phyloP scores from a whole-genome alignment of 75 land plant species.

The Pinus taeda region DNA sequence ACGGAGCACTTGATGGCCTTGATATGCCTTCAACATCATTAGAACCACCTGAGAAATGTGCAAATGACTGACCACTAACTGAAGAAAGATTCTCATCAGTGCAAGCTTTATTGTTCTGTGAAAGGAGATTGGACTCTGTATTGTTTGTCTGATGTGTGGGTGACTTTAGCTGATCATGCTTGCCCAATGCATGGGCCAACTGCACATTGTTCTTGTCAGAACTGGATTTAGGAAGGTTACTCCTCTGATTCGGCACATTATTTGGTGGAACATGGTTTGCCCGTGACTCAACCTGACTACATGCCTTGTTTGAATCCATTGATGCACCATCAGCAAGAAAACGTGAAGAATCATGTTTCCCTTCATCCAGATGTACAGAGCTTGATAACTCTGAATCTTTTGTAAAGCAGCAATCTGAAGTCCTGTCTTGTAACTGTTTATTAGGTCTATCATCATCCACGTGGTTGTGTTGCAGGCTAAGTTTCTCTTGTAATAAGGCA shows the following conservation, averaged over 20 bases:
- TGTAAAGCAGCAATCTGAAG: constrained; percentile 2
- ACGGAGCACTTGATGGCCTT: constrained; percentile 86
- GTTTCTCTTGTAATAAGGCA: constrained; percentile 43
- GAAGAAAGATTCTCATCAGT: neutral
- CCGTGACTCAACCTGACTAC: constrained; percentile 10
- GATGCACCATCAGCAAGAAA: neutral
- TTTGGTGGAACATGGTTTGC: constrained; percentile 12
- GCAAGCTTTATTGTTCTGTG: neutral
- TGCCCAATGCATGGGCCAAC: neutral
- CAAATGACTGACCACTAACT: neutral
- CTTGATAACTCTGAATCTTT: constrained; percentile 9
- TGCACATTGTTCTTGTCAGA: neutral
- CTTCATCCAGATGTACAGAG: constrained; percentile 12
- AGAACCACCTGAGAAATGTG: neutral
- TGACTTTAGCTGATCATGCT: constrained; percentile 27
- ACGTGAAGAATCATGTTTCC: neutral
- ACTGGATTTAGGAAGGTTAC: neutral
- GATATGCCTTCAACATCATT: constrained; percentile 28
- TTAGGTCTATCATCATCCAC: constrained; percentile 34
- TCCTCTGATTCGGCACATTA: neutral
- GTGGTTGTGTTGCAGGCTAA: constrained; percentile 33
- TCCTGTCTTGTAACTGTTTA: constrained; percentile 23
- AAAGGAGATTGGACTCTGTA: constrained; percentile 4
- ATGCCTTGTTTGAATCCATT: constrained; percentile 21
- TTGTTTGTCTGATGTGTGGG: constrained; percentile 11